These are phyloP conservation scores for Xylaria nigripes DNA, from an alignment of 495 filamentous ascomycete species.

Conservation along the genomic window DNA sequence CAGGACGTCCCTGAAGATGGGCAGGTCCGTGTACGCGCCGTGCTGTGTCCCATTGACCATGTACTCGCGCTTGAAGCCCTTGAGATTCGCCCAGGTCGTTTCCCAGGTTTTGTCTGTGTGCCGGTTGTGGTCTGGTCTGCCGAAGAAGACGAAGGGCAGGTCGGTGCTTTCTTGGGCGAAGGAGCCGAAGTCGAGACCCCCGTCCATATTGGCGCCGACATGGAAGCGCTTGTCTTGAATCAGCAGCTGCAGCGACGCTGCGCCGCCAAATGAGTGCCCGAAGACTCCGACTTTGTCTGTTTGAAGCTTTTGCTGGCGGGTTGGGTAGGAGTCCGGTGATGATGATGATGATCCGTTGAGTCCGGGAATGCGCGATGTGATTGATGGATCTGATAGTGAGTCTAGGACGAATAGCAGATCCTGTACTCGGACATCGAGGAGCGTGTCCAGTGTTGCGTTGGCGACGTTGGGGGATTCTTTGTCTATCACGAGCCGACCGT, in stretches of 20 bases:
- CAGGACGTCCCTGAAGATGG: slow-evolving; percentile 8
- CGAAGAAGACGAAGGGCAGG: slow-evolving; percentile 12
- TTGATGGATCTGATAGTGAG: slow-evolving; percentile 2
- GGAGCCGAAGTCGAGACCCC: slow-evolving; percentile 32
- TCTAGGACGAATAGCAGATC: slow-evolving; percentile 11
- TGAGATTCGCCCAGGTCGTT: slow-evolving; percentile 7
- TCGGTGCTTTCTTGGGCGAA: slow-evolving; percentile 10
- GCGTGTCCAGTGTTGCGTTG: background rate
- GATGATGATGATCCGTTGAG: background rate
- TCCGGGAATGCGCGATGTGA: slow-evolving; percentile 5
- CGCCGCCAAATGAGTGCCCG: slow-evolving; percentile 51
- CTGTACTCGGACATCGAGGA: slow-evolving; percentile 4
- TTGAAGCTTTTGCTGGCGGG: background rate
- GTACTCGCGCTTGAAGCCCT: slow-evolving; percentile 14
- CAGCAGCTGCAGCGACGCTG: slow-evolving; percentile 36
- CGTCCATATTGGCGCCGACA: slow-evolving; percentile 44
- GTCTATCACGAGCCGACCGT: slow-evolving; percentile 27
- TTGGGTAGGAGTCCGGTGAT: background rate
- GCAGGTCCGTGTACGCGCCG: slow-evolving; percentile 4
- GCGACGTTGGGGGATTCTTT: background rate
- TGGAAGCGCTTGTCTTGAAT: slow-evolving; percentile 31
- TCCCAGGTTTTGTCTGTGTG: slow-evolving; percentile 6
- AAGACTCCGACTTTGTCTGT: slow-evolving; percentile 31
- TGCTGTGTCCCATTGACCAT: slow-evolving; percentile 12
- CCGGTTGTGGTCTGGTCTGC: background rate